A percentile compares a stretch with the other conserved stretches of the same genome.
phyloP scores from a whole-genome alignment of 2,329 filamentous ascomycete genomes.

The Trichoderma sp. region DNA sequence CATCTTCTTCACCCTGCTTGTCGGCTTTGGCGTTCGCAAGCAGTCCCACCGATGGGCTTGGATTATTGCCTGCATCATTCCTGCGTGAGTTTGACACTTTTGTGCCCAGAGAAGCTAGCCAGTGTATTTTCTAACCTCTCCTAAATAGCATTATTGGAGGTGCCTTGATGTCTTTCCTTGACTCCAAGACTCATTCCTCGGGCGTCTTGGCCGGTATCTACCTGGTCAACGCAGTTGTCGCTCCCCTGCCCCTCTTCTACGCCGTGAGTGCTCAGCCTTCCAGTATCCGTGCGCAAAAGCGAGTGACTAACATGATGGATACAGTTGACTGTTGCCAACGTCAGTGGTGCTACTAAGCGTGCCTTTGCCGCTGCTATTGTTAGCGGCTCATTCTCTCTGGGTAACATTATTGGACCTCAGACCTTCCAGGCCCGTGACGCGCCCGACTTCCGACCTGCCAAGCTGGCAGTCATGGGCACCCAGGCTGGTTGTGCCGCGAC shows the following conservation, averaged over 20 bases:
- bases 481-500: slow-evolving; percentile 45
- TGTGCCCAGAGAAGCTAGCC: too few relatives aligned
- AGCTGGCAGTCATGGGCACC: slow-evolving; percentile 56
- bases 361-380: slow-evolving; percentile 52
- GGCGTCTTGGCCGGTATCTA: slow-evolving; percentile 53
- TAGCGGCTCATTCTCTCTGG: slow-evolving; percentile 52
- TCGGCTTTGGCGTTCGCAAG: slow-evolving; percentile 49
- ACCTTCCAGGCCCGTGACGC: slow-evolving; percentile 55
- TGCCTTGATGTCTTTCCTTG: slow-evolving; percentile 54
- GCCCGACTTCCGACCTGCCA: slow-evolving; percentile 54
- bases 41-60: slow-evolving; percentile 53
- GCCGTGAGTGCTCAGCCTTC: slow-evolving; percentile 34
- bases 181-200: slow-evolving; percentile 44
- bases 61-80: slow-evolving; percentile 50
- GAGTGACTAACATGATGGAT: background rate
- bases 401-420: slow-evolving; percentile 59
- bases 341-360: slow-evolving; percentile 54
- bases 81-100: slow-evolving; percentile 39
- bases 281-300: background rate
- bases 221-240: slow-evolving; percentile 52
- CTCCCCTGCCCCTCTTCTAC: slow-evolving; percentile 49
- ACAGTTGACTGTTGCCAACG: slow-evolving; percentile 52
- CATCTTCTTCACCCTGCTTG: slow-evolving; percentile 53
- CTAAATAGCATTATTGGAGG: slow-evolving; percentile 46
- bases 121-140: background rate